phyloP scores from a whole-genome alignment of 495 filamentous ascomycete genomes.

The Aspergillus incahuasiensis region DNA sequence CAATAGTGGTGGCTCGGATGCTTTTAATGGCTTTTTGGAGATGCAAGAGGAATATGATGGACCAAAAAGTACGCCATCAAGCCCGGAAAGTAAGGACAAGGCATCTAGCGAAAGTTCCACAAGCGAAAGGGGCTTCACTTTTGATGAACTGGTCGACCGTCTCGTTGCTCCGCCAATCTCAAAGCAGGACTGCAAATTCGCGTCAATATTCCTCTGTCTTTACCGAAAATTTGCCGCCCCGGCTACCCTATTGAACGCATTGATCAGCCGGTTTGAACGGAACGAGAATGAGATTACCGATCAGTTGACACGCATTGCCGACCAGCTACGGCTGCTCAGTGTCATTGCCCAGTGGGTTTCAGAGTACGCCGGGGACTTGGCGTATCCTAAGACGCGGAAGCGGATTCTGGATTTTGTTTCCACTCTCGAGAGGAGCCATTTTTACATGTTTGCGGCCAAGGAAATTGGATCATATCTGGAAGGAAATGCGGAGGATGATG shows the following conservation, averaged over 20 bases:
- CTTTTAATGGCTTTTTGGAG: slow-evolving; percentile 42
- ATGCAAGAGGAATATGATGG: slow-evolving; percentile 45
- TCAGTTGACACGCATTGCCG: slow-evolving; percentile 62
- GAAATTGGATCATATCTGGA: slow-evolving; percentile 70
- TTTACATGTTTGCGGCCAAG: slow-evolving; percentile 75
- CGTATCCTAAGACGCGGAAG: slow-evolving; percentile 67
- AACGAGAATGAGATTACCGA: slow-evolving; percentile 57
- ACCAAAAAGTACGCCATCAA: slow-evolving; percentile 26
- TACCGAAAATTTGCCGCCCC: slow-evolving; percentile 93
- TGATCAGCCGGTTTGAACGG: slow-evolving; percentile 69
- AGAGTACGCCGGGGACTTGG: slow-evolving; percentile 91
- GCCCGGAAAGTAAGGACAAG: slow-evolving; percentile 32
- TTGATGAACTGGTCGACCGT: slow-evolving; percentile 86
- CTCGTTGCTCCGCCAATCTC: slow-evolving; percentile 76
- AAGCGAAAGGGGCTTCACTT: slow-evolving; percentile 58
- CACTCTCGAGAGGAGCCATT: slow-evolving; percentile 60
- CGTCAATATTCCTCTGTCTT: slow-evolving; percentile 81
- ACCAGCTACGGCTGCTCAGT: slow-evolving; percentile 78
- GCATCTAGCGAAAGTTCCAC: slow-evolving; percentile 33
- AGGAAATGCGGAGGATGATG: slow-evolving; percentile 67
- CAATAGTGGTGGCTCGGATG: slow-evolving; percentile 39
- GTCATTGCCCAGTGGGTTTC: slow-evolving; percentile 85
- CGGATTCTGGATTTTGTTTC: slow-evolving; percentile 67
- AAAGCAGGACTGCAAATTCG: slow-evolving; percentile 80
- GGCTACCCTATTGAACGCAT: slow-evolving; percentile 63